Conservation (phyloP, 805 yeast species). For the Kurtzmaniella cleridarum region DNA sequence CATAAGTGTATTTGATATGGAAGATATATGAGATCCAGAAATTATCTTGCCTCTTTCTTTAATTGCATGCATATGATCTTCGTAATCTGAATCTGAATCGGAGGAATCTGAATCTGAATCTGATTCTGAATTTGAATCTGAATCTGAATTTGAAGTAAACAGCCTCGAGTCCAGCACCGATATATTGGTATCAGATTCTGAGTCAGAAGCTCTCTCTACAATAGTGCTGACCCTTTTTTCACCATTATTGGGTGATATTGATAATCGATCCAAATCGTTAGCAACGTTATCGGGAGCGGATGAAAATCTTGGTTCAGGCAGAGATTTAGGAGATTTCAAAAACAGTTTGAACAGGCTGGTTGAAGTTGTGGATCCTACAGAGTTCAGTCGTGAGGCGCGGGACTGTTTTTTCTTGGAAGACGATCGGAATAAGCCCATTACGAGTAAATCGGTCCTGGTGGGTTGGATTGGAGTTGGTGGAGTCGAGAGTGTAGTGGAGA, state of each 20-base stretch:
- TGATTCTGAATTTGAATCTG: constrained; percentile 1
- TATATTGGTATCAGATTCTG: constrained; percentile 1
- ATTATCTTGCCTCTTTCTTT: constrained; percentile 11
- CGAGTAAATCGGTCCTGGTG: too few relatives aligned
- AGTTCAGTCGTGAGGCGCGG: constrained; percentile 1
- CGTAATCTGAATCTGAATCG: constrained; percentile 14
- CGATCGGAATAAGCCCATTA: constrained; percentile 5
- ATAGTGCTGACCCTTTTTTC: constrained; percentile 23
- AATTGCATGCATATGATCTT: constrained; percentile 24
- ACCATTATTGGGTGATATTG: not conserved
- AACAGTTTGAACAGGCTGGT: not conserved
- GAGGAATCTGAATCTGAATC: constrained; percentile 1
- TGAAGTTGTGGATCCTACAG: not conserved
- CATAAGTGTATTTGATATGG: constrained; percentile 26
- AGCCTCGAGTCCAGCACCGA: not conserved
- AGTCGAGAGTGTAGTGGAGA: too few relatives aligned
- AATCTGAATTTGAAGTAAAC: constrained; percentile 2
- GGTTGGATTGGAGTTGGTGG: too few relatives aligned
- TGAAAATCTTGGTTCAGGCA: not conserved
- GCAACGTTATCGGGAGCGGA: not conserved
- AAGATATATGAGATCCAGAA: constrained; percentile 8
- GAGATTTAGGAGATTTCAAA: not conserved
- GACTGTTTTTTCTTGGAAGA: constrained; percentile 9
- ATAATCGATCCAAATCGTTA: not conserved
- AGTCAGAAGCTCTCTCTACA: constrained; percentile 15